Conservation (phyloP, 768 basidiomycete genomes). For the Rhodotorula paludigena region DNA sequence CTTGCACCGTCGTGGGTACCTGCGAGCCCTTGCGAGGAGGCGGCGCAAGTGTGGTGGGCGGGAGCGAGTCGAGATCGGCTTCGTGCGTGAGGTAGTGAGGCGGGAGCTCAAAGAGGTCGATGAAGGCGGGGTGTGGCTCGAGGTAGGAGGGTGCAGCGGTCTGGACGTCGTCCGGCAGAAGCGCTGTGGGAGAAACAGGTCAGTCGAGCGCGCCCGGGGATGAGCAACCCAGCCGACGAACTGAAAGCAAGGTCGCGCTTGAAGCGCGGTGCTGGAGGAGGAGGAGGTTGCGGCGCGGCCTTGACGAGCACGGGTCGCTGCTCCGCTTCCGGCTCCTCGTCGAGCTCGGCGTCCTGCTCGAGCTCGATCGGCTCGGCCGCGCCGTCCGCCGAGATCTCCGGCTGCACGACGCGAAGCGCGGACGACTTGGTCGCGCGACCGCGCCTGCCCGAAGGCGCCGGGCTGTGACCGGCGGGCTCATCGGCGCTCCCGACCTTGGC, state of each 20-base stretch:
- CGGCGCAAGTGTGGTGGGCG: no score
- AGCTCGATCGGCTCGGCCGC: background rate
- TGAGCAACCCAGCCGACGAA: background rate
- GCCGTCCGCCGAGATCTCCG: no score
- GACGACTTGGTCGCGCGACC: background rate
- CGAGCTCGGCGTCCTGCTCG: background rate
- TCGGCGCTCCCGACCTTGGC: no score
- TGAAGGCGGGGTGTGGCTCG: conserved; percentile 16
- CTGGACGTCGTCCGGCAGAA: conserved; percentile 22
- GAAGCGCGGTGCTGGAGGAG: background rate
- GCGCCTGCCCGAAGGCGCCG: background rate
- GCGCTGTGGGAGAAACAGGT: background rate
- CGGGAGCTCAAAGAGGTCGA: conserved; percentile 21
- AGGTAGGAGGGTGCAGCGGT: background rate
- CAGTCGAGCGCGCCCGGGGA: background rate
- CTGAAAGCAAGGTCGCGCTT: conserved; percentile 3
- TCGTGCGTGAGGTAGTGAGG: conserved; percentile 11
- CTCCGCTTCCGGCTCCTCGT: background rate
- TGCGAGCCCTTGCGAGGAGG: no score
- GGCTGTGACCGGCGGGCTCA: no score
- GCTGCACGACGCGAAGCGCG: background rate
- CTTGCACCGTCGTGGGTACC: no score
- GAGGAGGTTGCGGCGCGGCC: background rate
- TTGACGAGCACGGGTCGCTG: background rate
- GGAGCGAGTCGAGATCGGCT: background rate